Percentiles rank a stretch among this genome's conserved stretches.
Conservation (phyloP, 2,329 filamentous ascomycete genomes). For the Chaetomiaceae sp. region DNA sequence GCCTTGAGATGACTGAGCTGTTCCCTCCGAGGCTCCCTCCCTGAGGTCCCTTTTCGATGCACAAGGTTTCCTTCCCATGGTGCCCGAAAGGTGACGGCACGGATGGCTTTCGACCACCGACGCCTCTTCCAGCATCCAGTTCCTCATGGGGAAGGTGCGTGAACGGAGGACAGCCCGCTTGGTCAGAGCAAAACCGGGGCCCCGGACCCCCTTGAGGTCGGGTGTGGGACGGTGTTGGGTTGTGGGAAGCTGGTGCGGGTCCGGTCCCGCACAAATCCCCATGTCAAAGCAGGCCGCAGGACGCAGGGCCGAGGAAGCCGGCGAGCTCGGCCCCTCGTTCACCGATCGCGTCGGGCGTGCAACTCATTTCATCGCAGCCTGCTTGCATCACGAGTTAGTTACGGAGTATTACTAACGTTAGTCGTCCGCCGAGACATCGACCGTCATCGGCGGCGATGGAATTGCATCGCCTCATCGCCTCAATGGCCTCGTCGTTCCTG, state of each 20-base stretch:
- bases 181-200: slow-evolving; percentile 1
- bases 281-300: not conserved
- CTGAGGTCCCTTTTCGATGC: no score
- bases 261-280: not conserved
- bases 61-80: not conserved
- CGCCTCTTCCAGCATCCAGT: not conserved
- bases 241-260: not conserved
- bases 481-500: not conserved
- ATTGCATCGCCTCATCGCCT: not conserved
- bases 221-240: no score
- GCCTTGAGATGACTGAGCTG: no score
- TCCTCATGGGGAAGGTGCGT: slow-evolving; percentile 6
- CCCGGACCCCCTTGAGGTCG: not conserved
- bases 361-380: not conserved
- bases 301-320: not conserved
- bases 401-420: no score
- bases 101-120: not conserved
- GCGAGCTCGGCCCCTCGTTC: not conserved
- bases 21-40: no score
- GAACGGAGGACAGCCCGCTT: not conserved
- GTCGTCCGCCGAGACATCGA: not conserved
- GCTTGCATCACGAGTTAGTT: not conserved
- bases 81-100: no score
- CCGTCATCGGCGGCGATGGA: not conserved
- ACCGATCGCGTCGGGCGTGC: not conserved